Evolutionary conservation across 768 basidiomycete genomes (phyloP).

Genomic region (Leccinum obscurum): DNA sequence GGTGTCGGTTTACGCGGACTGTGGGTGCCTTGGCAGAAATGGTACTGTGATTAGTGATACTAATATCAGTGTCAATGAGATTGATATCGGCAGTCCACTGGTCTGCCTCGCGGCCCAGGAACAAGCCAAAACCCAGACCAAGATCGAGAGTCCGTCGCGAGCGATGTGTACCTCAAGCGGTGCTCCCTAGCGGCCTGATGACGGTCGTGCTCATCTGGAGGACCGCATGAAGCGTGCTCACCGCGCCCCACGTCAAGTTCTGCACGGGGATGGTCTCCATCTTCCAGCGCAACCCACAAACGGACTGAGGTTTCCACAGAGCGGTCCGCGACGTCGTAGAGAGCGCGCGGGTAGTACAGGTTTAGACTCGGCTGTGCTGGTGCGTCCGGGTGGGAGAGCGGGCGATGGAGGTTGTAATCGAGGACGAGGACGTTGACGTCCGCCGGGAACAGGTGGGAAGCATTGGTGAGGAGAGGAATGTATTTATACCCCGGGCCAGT

Average conservation of each 20-base stretch:
- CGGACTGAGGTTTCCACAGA: constrained; percentile 36
- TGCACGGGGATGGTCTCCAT: constrained; percentile 50
- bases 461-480: constrained; percentile 8
- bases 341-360: constrained; percentile 45
- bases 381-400: constrained; percentile 35
- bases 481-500: constrained; percentile 14
- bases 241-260: constrained; percentile 35
- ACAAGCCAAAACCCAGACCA: constrained; percentile 1
- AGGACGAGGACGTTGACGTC: constrained; percentile 48
- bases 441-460: constrained; percentile 15
- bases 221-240: constrained; percentile 38
- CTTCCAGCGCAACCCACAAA: constrained; percentile 58
- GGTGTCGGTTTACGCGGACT: background rate
- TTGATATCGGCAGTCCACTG: no score
- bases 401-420: constrained; percentile 52
- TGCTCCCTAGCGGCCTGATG: background rate
- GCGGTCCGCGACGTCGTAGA: constrained; percentile 41
- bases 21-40: no score
- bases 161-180: constrained; percentile 45
- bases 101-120: no score
- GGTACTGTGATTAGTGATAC: background rate
- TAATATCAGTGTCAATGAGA: background rate
- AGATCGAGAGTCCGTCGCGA: constrained; percentile 57
- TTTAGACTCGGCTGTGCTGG: background rate
- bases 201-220: constrained; percentile 30